phyloP scores from a whole-genome alignment of 2,329 filamentous ascomycete species.

The Sporothrix protearum region DNA sequence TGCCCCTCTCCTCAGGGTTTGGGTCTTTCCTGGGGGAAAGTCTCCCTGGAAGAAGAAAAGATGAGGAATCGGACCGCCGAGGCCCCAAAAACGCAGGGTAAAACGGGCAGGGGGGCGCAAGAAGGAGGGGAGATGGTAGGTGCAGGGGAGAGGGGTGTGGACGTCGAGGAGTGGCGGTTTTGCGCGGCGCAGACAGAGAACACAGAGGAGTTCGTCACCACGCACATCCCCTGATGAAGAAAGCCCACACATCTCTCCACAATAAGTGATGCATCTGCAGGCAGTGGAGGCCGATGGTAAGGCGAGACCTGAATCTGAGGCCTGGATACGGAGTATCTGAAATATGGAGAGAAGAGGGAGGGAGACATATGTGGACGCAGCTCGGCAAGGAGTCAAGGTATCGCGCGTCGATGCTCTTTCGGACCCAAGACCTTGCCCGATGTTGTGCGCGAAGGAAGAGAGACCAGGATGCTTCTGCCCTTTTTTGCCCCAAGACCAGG shows the following conservation, averaged over 20 bases:
- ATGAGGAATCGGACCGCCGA: slow-evolving; percentile 15
- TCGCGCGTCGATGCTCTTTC: background rate
- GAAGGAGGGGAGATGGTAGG: background rate
- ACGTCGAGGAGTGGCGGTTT: too few species aligned
- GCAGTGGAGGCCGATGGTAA: background rate
- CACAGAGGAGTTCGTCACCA: background rate
- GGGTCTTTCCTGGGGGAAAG: background rate
- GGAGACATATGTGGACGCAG: background rate
- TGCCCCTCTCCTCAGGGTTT: background rate
- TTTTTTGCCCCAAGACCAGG: background rate
- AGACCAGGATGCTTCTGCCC: background rate
- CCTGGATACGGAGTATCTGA: background rate
- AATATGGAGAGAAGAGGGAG: background rate
- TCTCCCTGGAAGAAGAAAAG: background rate
- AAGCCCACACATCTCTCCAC: background rate
- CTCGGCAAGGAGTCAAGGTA: too few species aligned
- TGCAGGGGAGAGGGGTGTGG: background rate
- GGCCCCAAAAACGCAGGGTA: background rate
- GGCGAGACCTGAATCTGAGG: background rate
- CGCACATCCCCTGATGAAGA: background rate
- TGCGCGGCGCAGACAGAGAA: background rate
- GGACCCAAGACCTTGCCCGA: background rate
- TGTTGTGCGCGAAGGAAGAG: background rate
- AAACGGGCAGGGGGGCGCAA: background rate
- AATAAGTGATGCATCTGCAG: background rate